Base-by-base conservation (phyloP, 768 basidiomycete species). In the Paxillus ammoniavirescens region DNA sequence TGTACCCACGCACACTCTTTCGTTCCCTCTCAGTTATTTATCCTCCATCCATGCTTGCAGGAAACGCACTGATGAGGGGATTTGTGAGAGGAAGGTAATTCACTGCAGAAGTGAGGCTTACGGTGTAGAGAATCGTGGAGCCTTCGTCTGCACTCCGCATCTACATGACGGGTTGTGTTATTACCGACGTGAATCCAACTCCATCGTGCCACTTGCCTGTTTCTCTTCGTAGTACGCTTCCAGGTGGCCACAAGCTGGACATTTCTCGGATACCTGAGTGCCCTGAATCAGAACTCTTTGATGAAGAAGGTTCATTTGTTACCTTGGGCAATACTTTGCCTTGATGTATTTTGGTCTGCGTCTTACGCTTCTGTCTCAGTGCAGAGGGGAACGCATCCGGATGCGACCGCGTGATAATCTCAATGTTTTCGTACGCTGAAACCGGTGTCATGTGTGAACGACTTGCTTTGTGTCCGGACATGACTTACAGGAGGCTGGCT, bases 331-430 rank as follows among this genome's bases (percentile, higher is more conserved):
- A 79, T 42, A 89, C 88, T 15, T 81, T 84, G 30, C 78, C 78
- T 36, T 87, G 85, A 58, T 91, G 89, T 15, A 76, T 72, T 65
- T 91, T 91, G 9, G 91, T 93, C 69, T 92, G 86, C 0, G 93
- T 97, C 71, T 95, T 92, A 52, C 90, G 78, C 62, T 92, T 92
- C 61, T 95, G 91, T 63, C 87, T 76, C 55, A 98, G 71, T 0
- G 86, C 81, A 26, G 92, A 94, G 0, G 97, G 96, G 69, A 98
- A 98, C 3, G 97, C 96, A 51, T 94, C 91, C 0, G 93, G 90
- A 58, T 93, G 90, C 8, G 95, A 97, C 23, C 83, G 86, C 0
- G 97, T 98, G 49, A 86, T 84, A 46, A 95, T 93, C 58, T 89
- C 83, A 28, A 87, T 87, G 70, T 93, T 90, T 61, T 98, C 94